A percentile compares a stretch with the other conserved stretches of the same genome.
Evolutionary conservation across 768 basidiomycete genomes (phyloP).

Genomic region (Cystobasidium ongulense): DNA sequence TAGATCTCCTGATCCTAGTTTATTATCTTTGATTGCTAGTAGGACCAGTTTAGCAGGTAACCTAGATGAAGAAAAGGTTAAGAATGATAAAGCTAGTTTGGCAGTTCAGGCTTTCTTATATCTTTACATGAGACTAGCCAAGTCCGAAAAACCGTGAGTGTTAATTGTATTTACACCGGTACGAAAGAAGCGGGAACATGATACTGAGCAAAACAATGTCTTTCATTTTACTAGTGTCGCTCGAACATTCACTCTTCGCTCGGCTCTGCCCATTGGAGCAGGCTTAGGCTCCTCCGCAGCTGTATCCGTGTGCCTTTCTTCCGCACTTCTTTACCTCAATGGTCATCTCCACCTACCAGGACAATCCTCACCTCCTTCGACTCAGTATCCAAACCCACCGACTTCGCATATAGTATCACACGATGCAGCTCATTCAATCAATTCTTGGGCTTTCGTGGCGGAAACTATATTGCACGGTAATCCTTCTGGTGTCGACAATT

Average conservation of each 20-base stretch:
- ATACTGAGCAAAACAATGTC: constrained; percentile 31
- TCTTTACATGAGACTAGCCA: constrained; percentile 68
- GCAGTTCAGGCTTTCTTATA: constrained; percentile 76
- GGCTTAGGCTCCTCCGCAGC: constrained; percentile 96
- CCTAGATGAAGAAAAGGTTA: not conserved
- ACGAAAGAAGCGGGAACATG: not conserved
- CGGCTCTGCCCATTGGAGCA: constrained; percentile 85
- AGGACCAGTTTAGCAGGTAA: constrained; percentile 54
- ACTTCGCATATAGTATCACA: constrained; percentile 54
- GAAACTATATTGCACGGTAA: constrained; percentile 97
- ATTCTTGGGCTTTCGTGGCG: constrained; percentile 84
- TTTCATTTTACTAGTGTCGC: constrained; percentile 53
- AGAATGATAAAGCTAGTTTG: constrained; percentile 33
- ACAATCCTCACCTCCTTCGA: constrained; percentile 51
- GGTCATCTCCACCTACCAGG: constrained; percentile 53
- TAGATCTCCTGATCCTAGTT: constrained; percentile 11
- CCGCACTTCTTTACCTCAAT: constrained; percentile 68
- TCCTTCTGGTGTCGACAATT: constrained; percentile 95
- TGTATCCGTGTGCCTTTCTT: constrained; percentile 78
- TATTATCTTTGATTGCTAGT: not conserved
- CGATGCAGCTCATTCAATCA: constrained; percentile 69
- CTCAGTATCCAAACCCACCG: constrained; percentile 43
- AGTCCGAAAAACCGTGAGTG: constrained; percentile 53
- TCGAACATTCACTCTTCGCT: constrained; percentile 71
- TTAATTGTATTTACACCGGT: not conserved